Evolutionary conservation across 345 rosid genomes (phyloP), one percentile per base, ranked within the genome.

Genomic region (Leavenworthia alabamica): DNA sequence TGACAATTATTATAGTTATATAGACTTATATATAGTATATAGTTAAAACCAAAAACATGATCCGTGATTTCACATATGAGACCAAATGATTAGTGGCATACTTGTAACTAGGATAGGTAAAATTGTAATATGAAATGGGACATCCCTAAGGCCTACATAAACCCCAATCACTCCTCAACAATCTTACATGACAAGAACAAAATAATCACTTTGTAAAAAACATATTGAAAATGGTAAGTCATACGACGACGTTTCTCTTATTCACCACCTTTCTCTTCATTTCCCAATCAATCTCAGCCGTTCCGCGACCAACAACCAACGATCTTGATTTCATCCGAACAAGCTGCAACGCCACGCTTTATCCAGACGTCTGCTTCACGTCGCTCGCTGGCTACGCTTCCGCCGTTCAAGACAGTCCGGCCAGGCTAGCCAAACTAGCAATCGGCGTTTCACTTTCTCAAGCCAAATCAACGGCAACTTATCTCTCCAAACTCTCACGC

Each of bases 291-390:
- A 39, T 50, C 69, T 53, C 64, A 14, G 60, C 81, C 53, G 62
- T 61, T 71, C n/a, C n/a, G n/a, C n/a, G n/a, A n/a, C n/a, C n/a
- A n/a, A 49, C 45, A 40, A 20, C 81, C 51, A 75, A 67, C 78
- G 68, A 27, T 78, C 56, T 79, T 1, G 82, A 76, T 12, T 92
- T 81, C 85, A 82, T 91, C 81, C 85, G 83, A 5, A 52, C 80
- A 11, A 84, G 83, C 78, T 91, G 98, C 84, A 73, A 69, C 77
- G 71, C 81, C 3, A 92, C 98, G 4, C 67, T 77, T 4, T 86
- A 92, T 75, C 95, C 92, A 1, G 88, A 83, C 51, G 36, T 92
- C 55, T 92, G 98, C 80, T 89, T 71, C 78, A 35, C 75, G 29
- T 79, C 95, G 6, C 87, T 92, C 50, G 70, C 73, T 29, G 78